Evolutionary conservation across 208 protist species (phyloP), one percentile per base, ranked within the genome.

Genomic region (Trypanosoma lewisi): DNA sequence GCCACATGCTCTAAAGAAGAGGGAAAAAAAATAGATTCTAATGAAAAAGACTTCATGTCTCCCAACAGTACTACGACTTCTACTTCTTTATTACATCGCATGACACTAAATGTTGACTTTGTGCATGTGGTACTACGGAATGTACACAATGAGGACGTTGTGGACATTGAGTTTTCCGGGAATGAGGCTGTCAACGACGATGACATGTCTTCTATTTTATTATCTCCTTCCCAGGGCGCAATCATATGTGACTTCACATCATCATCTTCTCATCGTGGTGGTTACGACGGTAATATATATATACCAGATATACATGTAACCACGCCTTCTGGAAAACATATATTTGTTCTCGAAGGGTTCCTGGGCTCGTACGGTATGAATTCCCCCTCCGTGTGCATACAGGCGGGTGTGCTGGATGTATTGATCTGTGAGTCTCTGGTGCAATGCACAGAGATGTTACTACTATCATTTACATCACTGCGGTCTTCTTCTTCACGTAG

Each of bases 121-220:
- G 21, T 49, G 5, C 65, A 52, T 58, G 53, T 54, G 28, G 50
- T 52, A n/a, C n/a, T 79, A 16, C 48, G 60, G 28, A 76, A 67
- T 41, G 6, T 50, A 16, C 21, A 60, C 8, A 47, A 61, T 14
- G 70, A 73, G 25, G 67, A 71, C 34, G 37, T 73, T 31, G 50
- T 50, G 1, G 69, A 69, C 2, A 42, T 77, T 36, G 68, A 77
- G 41, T 54, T 83, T 8, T 52, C 39, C 42, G 34, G 68, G 50
- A 11, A 44, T 59, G 44, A 51, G 23, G 23, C 47, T 45, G 2
- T 36, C 62, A 4, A 42, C 21, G 30, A 51, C 21, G 67, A 41
- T 42, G 36, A 48, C 23, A 33, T 7, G 19, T 2, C n/a, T 7
- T 54, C 25, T 8, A 6, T 42, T 4, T n/a, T 16, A 25, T 30